phyloP scores from a whole-genome alignment of 1,284 basidiomycete genomes.

The Irpex lacteus region DNA sequence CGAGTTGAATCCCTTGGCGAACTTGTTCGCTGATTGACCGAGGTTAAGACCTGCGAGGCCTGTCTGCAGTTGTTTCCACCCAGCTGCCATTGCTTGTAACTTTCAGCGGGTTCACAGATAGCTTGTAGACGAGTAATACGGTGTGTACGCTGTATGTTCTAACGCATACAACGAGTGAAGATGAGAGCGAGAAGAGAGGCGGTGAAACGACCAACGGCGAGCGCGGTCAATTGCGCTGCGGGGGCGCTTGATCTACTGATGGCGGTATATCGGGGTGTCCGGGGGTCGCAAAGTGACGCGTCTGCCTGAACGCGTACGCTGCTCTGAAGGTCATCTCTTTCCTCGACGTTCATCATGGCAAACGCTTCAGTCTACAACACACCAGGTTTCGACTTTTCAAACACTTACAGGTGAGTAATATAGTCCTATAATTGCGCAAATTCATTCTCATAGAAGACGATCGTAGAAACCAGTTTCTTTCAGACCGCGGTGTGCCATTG shows the following conservation, averaged over 20 bases:
- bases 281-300: slow-evolving; percentile 17
- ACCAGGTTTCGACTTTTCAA: slow-evolving; percentile 37
- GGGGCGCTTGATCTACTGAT: slow-evolving; percentile 5
- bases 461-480: slow-evolving; percentile 77
- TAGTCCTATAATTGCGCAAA: no score
- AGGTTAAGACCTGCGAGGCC: slow-evolving; percentile 62
- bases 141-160: no score
- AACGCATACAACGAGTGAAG: no score
- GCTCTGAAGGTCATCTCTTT: slow-evolving; percentile 18
- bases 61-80: slow-evolving; percentile 68
- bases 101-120: no score
- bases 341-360: slow-evolving; percentile 25
- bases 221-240: not conserved
- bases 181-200: no score
- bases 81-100: slow-evolving; percentile 55
- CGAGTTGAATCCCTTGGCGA: slow-evolving; percentile 83
- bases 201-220: not conserved
- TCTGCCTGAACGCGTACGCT: slow-evolving; percentile 18
- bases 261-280: slow-evolving; percentile 2
- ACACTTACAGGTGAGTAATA: no score
- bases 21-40: slow-evolving; percentile 65
- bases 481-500: slow-evolving; percentile 58
- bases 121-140: no score
- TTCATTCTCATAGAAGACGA: no score
- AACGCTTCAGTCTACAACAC: slow-evolving; percentile 26